Conservation (phyloP, 164 flowering plant genomes). For the Vitis labrusca region DNA sequence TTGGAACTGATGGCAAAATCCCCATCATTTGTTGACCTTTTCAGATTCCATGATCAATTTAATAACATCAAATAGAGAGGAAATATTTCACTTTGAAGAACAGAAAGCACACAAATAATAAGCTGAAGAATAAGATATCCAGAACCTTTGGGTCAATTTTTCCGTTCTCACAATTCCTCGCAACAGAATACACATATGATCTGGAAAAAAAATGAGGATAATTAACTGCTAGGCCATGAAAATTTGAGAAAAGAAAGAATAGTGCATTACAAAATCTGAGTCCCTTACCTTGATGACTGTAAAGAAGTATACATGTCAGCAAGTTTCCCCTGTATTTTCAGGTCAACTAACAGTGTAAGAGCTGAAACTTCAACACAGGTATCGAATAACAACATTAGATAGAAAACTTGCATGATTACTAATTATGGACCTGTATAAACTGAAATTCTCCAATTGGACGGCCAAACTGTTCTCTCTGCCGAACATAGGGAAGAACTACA, state of each 20-base stretch:
- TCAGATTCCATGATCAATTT: neutral
- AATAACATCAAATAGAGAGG: neutral
- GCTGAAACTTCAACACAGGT: neutral
- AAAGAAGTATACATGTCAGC: slow-evolving; percentile 97
- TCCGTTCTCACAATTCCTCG: slow-evolving; percentile 91
- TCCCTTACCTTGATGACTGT: slow-evolving; percentile 85
- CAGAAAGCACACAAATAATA: neutral
- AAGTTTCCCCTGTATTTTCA: slow-evolving; percentile 76
- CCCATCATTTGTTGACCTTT: neutral
- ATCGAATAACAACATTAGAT: neutral
- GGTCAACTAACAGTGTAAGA: neutral
- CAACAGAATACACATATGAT: slow-evolving; percentile 93
- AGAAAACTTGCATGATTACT: slow-evolving; percentile 7
- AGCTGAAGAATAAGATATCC: neutral
- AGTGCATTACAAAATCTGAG: neutral
- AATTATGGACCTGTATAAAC: slow-evolving; percentile 79
- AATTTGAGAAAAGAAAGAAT: neutral
- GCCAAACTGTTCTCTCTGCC: slow-evolving; percentile 92
- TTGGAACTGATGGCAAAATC: neutral
- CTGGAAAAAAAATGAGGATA: slow-evolving; percentile 38
- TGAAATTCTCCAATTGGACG: slow-evolving; percentile 94
- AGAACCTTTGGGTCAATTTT: slow-evolving; percentile 73
- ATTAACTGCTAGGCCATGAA: slow-evolving; percentile 5
- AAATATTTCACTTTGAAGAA: neutral
- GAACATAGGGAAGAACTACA: slow-evolving; percentile 84